Conservation (phyloP, 2,329 filamentous ascomycete species). For the Apiospora rasikravindrae region DNA sequence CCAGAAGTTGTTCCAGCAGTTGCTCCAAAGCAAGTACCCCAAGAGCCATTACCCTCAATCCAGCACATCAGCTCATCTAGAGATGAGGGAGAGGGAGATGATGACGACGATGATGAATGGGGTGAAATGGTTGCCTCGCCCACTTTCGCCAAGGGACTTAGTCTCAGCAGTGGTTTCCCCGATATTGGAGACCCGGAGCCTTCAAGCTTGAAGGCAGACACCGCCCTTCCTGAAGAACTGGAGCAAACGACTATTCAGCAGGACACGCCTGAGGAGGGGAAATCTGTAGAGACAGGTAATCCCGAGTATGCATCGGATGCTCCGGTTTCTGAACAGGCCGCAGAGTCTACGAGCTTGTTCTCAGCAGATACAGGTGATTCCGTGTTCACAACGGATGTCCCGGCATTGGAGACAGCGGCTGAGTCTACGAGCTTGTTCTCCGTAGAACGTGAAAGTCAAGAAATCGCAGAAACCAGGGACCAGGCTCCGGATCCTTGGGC, state of each 20-base stretch:
- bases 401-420: neutral
- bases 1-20: neutral
- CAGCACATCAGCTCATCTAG: neutral
- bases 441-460: neutral
- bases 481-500: slow-evolving; percentile 28
- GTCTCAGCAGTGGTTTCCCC: slow-evolving; percentile 20
- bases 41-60: neutral
- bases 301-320: no score
- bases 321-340: no score
- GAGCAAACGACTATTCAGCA: neutral
- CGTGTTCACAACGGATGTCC: neutral
- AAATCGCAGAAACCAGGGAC: neutral
- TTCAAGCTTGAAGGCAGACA: neutral
- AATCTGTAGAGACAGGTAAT: neutral
- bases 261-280: neutral
- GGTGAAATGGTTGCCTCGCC: slow-evolving; percentile 63
- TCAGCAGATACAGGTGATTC: neutral
- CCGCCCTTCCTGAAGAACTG: neutral
- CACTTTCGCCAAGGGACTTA: slow-evolving; percentile 24
- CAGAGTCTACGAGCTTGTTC: neutral
- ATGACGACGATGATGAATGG: slow-evolving; percentile 61
- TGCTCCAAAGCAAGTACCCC: neutral
- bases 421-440: neutral
- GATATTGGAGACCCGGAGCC: slow-evolving; percentile 22
- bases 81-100: neutral